A percentile compares a stretch with the other conserved stretches of the same genome.
Evolutionary conservation across 2,329 filamentous ascomycete genomes (phyloP).

Genomic region (Talaromyces sp.): DNA sequence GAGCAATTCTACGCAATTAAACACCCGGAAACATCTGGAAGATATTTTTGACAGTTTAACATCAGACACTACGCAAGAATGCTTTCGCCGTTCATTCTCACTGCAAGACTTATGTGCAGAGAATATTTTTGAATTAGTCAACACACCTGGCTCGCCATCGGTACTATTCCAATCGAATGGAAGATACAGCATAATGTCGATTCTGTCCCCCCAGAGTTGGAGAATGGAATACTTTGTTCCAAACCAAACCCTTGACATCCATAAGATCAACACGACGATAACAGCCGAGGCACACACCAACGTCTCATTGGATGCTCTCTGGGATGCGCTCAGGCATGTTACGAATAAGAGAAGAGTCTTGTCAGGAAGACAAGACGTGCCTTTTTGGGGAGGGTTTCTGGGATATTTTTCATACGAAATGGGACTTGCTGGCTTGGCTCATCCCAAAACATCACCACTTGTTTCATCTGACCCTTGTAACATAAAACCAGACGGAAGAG

Average conservation of each 20-base stretch:
- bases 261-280: conserved; percentile 13
- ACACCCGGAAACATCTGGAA: conserved; percentile 44
- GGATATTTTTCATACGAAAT: conserved; percentile 83
- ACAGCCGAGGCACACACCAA: background rate
- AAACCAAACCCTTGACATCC: conserved; percentile 17
- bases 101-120: conserved; percentile 23
- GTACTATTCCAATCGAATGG: conserved; percentile 42
- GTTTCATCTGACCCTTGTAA: conserved; percentile 15
- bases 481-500: conserved; percentile 22
- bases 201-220: conserved; percentile 30
- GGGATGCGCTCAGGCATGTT: conserved; percentile 31
- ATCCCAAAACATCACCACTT: conserved; percentile 36
- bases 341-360: conserved; percentile 35
- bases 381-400: conserved; percentile 79
- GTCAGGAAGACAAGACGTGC: conserved; percentile 28
- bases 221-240: conserved; percentile 29
- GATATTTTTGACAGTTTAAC: conserved; percentile 37
- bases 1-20: conserved; percentile 17
- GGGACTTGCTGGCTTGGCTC: conserved; percentile 56
- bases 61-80: conserved; percentile 20
- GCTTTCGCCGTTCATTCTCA: conserved; percentile 20
- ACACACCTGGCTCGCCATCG: conserved; percentile 23
- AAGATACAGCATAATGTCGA: conserved; percentile 30
- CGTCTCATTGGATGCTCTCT: conserved; percentile 20
- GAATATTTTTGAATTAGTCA: conserved; percentile 28